Evolutionary conservation across 2,329 filamentous ascomycete genomes (phyloP), one percentile per base, ranked within the genome.

Genomic region (Apiospora sp.): DNA sequence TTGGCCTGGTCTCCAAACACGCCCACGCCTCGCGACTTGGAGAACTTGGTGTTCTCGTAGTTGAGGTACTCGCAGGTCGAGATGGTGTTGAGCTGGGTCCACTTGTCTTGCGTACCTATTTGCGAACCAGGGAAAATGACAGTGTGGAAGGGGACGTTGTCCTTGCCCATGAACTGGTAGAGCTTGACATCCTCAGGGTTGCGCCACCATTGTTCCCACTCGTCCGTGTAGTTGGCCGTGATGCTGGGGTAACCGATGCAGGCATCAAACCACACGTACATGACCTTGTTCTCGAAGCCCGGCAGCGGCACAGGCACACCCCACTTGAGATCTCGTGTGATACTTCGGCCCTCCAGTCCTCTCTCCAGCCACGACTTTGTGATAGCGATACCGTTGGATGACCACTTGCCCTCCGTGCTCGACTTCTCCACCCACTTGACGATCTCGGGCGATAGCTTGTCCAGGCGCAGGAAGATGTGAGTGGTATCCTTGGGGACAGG

Each of bases 281-380:
- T 86, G 73, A 94, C 96, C 86, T 91, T 91, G 75, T 86, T 84
- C 64, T 85, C 84, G 76, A 89, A 91, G 37, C 86, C 87, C 71
- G 87, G 86, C 4, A 88, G 84, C 4, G 86, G 87, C 64, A 91
- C 79, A 4, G 87, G 87, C 22, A 89, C 88, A 79, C 96, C 96
- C 96, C 96, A 98, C 81, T 93, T 95, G 73, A 98, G 86, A 85
- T 98, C 96, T 81, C 96, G 88, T 16, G 96, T 98, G 81, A 98
- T 98, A 75, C 94, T 94, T 77, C 96, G 92, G 68, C 92, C 92
- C 81, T 96, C 92, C 72, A 98, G 85, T 7, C 96, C 96, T 85
- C 96, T 92, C 73, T 92, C 91, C 74, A 97, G 85, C 94, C 94
- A 96, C 5, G 91, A 91, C 79, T 93, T 89, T 22, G 94, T 95